Evolutionary conservation across 345 rosid genomes (phyloP).

Genomic region (Jatropha curcas): DNA sequence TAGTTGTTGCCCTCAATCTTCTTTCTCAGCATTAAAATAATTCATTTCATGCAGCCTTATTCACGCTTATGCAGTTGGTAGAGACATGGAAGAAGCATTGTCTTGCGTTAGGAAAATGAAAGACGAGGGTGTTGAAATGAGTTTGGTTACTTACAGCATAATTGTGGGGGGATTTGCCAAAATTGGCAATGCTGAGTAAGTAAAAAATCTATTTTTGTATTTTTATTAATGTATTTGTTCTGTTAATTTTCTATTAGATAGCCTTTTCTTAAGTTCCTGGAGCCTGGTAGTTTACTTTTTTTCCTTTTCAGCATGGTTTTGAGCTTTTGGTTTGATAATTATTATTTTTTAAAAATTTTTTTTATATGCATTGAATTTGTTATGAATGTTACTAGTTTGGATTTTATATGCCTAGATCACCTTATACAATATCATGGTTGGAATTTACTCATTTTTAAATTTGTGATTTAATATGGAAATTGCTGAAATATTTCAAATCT

Average conservation of each 20-base stretch:
- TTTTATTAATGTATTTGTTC: neutral
- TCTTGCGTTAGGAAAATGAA: constrained; percentile 94
- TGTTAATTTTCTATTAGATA: neutral
- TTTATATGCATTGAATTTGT: neutral
- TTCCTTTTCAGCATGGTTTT: neutral
- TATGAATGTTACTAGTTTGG: neutral
- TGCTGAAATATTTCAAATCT: neutral
- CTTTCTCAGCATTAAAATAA: constrained; percentile 36
- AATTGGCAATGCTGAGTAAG: constrained; percentile 81
- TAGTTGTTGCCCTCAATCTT: constrained; percentile 7
- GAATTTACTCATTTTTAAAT: neutral
- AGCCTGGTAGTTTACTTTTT: neutral
- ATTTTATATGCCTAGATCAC: neutral
- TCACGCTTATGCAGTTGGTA: constrained; percentile 96
- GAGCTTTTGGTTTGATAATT: no score
- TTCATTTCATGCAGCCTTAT: constrained; percentile 90
- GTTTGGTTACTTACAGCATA: constrained; percentile 82
- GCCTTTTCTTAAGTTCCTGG: neutral
- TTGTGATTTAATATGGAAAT: neutral
- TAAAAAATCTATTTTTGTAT: constrained; percentile 6
- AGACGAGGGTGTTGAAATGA: constrained; percentile 85
- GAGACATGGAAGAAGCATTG: constrained; percentile 98
- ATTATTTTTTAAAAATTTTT: no score
- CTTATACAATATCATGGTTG: neutral
- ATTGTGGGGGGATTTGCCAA: constrained; percentile 87